These are phyloP conservation scores for Pythium angustatum DNA, from an alignment of 352 stramenopile genomes.

Conservation along the genomic window DNA sequence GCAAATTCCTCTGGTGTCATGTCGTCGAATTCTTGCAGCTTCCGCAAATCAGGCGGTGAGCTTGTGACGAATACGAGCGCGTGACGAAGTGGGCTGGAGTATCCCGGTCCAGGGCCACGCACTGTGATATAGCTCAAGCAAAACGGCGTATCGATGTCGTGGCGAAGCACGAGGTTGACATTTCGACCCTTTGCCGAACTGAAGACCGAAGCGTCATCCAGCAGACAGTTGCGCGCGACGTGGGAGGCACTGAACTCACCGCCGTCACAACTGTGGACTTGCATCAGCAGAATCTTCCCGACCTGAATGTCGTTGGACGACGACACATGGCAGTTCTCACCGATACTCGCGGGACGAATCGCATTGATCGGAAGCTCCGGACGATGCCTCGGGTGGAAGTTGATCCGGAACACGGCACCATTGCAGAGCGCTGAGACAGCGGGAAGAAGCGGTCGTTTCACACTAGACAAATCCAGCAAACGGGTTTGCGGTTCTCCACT, in stretches of 20 bases:
- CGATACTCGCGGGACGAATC: conserved; percentile 30
- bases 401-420: conserved; percentile 56
- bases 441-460: conserved; percentile 51
- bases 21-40: conserved; percentile 60
- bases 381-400: conserved; percentile 65
- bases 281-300: conserved; percentile 69
- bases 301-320: conserved; percentile 66
- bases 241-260: conserved; percentile 83
- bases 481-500: conserved; percentile 42
- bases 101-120: conserved; percentile 72
- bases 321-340: conserved; percentile 45
- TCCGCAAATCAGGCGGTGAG: conserved; percentile 47
- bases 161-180: conserved; percentile 78
- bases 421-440: conserved; percentile 74
- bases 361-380: conserved; percentile 45
- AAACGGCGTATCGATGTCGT: conserved; percentile 81
- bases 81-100: conserved; percentile 71
- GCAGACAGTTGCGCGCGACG: conserved; percentile 57
- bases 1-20: conserved; percentile 81
- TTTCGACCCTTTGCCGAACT: conserved; percentile 74
- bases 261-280: conserved; percentile 70
- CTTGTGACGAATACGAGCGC: conserved; percentile 76
- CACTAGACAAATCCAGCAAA: conserved; percentile 32
- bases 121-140: conserved; percentile 73
- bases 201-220: conserved; percentile 82